Percentiles rank a stretch among this genome's conserved stretches.
Evolutionary conservation across 805 yeast genomes (phyloP).

Genomic region (Candida nitratophila): DNA sequence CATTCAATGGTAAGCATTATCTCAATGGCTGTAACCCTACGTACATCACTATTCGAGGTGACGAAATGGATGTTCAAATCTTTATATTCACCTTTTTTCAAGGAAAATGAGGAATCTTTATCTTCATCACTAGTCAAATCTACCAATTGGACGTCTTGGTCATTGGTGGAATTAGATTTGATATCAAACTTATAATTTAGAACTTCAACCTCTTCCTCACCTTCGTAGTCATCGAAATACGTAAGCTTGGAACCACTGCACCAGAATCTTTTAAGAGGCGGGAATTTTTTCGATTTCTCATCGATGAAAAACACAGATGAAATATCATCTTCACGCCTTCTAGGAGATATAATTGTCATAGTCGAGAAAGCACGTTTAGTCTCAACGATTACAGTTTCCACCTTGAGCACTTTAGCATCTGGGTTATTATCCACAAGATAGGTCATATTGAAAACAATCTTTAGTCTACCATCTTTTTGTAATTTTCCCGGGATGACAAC

Average conservation of each 20-base stretch:
- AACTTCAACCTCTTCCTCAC: slow-evolving; percentile 5
- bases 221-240: background rate
- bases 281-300: background rate
- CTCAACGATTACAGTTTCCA: slow-evolving; percentile 15
- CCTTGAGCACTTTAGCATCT: slow-evolving; percentile 22
- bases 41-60: background rate
- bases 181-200: background rate
- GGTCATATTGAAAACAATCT: slow-evolving; percentile 13
- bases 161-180: background rate
- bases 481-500: slow-evolving; percentile 16
- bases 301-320: slow-evolving; percentile 20
- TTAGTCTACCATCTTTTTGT: slow-evolving; percentile 4
- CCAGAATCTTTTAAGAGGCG: background rate
- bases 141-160: background rate
- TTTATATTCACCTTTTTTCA: background rate
- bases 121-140: background rate
- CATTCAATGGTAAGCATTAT: background rate
- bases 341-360: slow-evolving; percentile 25
- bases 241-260: background rate
- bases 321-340: slow-evolving; percentile 19
- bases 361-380: slow-evolving; percentile 25
- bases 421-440: slow-evolving; percentile 24
- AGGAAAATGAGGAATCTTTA: background rate
- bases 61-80: background rate
- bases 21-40: background rate